Base-by-base conservation (phyloP, 495 filamentous ascomycete species). In the Achaetomiella virescens region DNA sequence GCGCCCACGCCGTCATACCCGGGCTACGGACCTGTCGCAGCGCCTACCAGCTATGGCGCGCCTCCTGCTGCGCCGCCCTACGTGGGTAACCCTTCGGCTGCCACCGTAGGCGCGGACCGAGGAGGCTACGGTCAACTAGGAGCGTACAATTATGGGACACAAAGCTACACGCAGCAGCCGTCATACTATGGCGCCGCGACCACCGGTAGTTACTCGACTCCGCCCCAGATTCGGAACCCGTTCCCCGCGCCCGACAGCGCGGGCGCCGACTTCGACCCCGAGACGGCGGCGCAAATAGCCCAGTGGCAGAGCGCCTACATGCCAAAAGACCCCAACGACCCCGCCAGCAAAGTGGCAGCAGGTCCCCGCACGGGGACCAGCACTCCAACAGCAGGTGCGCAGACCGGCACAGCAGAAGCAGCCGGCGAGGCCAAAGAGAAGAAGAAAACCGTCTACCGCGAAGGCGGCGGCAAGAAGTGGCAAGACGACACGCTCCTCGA, bases 241-340 rank as follows among this genome's bases (percentile, higher is more conserved):
- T 97, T 95, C 66, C 84, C 86, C 2, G 78, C 84, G 1, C 84
- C 88, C 6, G 78, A 72, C 40, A 72, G 75, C 49, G 70, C 72
- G 12, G 75, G 72, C 49, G 72, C 75, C 17, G 67, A 67, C 54
- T 77, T 77, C 38, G 91, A 97, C 64, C 85, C 90, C 7, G 91
- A 97, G 62, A 86, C 89, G 67, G 89, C 93, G 52, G 90, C 90
- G 11, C 88, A 95, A 68, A 91, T 97, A 53, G 92, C 92, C 43
- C 90, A 96, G 70, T 97, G 95, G 90, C 91, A 96, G 71, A 91
- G 86, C 64, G 90, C 93, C 17, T 98, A 97, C 67, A 80, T 84
- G 53, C 78, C 76, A 35, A 81, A 78, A 52, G 82, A 76, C 37
- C 62, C 71, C 33, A 60, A 63, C 51, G 61, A 72, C 36, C 66